Evolutionary conservation across 352 stramenopile genomes (phyloP).

Genomic region (Phytopythium aichiense): DNA sequence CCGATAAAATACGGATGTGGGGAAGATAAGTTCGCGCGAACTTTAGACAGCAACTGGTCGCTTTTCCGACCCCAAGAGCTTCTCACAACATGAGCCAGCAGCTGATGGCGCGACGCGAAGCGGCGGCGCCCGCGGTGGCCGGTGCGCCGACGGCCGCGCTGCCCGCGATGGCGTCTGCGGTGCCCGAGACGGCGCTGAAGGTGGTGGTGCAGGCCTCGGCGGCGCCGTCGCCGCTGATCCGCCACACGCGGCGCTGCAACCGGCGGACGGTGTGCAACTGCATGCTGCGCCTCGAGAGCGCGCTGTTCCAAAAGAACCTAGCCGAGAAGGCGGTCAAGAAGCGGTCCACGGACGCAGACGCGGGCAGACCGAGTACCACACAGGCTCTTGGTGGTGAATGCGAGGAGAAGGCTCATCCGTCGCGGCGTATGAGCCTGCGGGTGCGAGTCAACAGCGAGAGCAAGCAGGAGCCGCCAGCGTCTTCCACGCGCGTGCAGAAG

Average conservation of each 20-base stretch:
- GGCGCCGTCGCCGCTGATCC: conserved; percentile 12
- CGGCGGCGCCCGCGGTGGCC: background rate
- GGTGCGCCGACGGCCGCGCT: background rate
- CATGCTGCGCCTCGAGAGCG: conserved; percentile 57
- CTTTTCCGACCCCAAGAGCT: background rate
- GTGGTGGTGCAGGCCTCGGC: conserved; percentile 2
- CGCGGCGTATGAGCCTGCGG: background rate
- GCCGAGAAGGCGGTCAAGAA: conserved; percentile 39
- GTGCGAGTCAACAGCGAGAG: background rate
- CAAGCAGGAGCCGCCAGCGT: background rate
- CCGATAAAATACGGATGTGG: background rate
- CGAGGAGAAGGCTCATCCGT: background rate
- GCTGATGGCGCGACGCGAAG: conserved; percentile 7
- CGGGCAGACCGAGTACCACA: background rate
- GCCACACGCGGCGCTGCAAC: conserved; percentile 67
- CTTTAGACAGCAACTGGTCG: background rate
- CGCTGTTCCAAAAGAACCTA: conserved; percentile 66
- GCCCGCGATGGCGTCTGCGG: background rate
- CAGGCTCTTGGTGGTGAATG: background rate
- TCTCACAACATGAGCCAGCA: background rate
- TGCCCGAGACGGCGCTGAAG: conserved; percentile 9
- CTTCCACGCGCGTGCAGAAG: background rate
- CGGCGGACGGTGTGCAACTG: conserved; percentile 62
- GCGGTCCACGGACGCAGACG: conserved; percentile 8
- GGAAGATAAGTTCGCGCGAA: background rate